phyloP scores from a whole-genome alignment of 1,284 basidiomycete genomes.

The Sanghuangporus baumii region DNA sequence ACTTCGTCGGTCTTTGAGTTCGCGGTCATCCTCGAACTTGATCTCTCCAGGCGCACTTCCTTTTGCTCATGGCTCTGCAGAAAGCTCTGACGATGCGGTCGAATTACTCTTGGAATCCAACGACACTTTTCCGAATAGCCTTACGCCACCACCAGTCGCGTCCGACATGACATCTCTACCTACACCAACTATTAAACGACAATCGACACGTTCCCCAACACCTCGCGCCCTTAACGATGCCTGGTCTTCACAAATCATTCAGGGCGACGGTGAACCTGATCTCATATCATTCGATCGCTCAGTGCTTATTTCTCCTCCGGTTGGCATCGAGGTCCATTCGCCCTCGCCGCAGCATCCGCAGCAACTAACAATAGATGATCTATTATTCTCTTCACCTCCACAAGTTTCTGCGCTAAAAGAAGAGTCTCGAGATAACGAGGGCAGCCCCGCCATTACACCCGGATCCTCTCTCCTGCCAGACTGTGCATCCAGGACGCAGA shows the following conservation, averaged over 20 bases:
- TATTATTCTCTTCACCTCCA: slow-evolving; percentile 13
- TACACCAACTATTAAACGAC: background rate
- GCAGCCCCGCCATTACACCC: background rate
- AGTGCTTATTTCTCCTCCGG: background rate
- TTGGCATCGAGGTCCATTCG: slow-evolving; percentile 1
- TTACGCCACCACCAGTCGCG: background rate
- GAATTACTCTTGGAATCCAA: background rate
- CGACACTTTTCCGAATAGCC: background rate
- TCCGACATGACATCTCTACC: background rate
- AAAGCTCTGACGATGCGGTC: slow-evolving; percentile 7
- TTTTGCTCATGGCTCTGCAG: background rate
- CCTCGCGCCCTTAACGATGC: background rate
- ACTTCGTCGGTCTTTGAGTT: slow-evolving; percentile 9
- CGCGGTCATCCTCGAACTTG: slow-evolving; percentile 9
- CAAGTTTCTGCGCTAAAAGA: background rate
- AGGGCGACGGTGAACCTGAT: slow-evolving; percentile 5
- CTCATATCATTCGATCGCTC: slow-evolving; percentile 17
- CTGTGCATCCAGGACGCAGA: too few relatives aligned
- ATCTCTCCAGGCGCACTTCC: slow-evolving; percentile 3
- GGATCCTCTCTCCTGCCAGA: background rate
- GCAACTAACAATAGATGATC: slow-evolving; percentile 14
- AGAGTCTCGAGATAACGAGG: background rate
- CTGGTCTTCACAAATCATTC: background rate
- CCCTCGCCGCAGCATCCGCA: slow-evolving; percentile 13
- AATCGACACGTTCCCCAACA: background rate